phyloP scores from a whole-genome alignment of 805 yeast genomes.

The Schwanniomyces sp. region DNA sequence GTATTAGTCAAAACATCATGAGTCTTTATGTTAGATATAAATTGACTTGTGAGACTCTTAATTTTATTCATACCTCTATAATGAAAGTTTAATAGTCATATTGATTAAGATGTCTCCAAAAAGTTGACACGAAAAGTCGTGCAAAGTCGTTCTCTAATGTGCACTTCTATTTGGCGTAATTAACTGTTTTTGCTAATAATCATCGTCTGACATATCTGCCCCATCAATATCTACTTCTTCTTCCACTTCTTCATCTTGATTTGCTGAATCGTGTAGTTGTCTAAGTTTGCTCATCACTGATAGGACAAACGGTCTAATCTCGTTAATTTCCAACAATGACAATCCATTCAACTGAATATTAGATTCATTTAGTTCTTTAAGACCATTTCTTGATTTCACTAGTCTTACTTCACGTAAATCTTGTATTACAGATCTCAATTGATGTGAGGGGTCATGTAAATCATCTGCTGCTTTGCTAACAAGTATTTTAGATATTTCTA shows the following conservation, averaged over 20 bases:
- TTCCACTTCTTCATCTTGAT: slow-evolving; percentile 13
- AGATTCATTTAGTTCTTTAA: slow-evolving; percentile 73
- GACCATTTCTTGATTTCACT: slow-evolving; percentile 78
- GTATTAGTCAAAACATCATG: slow-evolving; percentile 40
- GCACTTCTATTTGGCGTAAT: background rate
- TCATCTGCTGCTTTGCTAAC: slow-evolving; percentile 77
- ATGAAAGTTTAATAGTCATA: background rate
- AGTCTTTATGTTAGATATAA: slow-evolving; percentile 37
- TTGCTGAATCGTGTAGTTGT: slow-evolving; percentile 44
- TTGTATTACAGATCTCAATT: slow-evolving; percentile 67
- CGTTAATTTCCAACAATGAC: slow-evolving; percentile 83
- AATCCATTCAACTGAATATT: slow-evolving; percentile 82
- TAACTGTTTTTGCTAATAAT: background rate
- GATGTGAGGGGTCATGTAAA: slow-evolving; percentile 68
- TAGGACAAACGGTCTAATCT: slow-evolving; percentile 79
- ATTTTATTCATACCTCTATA: slow-evolving; percentile 6
- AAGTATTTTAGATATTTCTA: slow-evolving; percentile 72
- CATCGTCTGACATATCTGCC: slow-evolving; percentile 5
- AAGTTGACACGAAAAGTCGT: background rate
- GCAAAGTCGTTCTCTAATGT: background rate
- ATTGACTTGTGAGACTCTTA: slow-evolving; percentile 25
- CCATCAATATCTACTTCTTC: slow-evolving; percentile 9
- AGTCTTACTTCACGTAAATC: slow-evolving; percentile 83
- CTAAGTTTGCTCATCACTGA: slow-evolving; percentile 78
- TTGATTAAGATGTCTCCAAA: background rate